Percentiles rank a stretch among this genome's conserved stretches.
phyloP scores from a whole-genome alignment of 1,284 basidiomycete species.

The Leucoagaricus sp. region DNA sequence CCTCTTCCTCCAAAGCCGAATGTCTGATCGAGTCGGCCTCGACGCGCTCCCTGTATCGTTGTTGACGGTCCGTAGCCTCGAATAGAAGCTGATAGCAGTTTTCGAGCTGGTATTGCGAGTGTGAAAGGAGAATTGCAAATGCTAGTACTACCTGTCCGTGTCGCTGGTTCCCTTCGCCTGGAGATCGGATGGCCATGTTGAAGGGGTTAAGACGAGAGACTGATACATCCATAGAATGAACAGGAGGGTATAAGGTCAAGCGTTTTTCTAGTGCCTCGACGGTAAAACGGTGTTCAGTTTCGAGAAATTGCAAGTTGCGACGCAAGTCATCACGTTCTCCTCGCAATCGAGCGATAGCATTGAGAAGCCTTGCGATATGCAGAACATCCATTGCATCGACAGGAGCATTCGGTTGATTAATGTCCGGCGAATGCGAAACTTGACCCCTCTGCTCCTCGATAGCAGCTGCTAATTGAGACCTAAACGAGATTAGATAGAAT shows the following conservation, averaged over 20 bases:
- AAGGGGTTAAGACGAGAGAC: too few relatives aligned
- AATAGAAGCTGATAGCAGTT: conserved; percentile 5
- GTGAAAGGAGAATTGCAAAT: conserved; percentile 8
- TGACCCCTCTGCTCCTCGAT: too few relatives aligned
- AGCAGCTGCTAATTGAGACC: neutral
- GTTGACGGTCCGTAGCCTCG: neutral
- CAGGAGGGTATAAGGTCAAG: conserved; percentile 26
- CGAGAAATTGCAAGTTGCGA: conserved; percentile 67
- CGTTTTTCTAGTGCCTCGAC: conserved; percentile 60
- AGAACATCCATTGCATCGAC: conserved; percentile 35
- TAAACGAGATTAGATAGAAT: neutral
- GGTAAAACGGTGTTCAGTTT: conserved; percentile 70
- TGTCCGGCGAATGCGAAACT: neutral
- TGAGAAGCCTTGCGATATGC: conserved; percentile 57
- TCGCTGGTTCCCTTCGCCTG: too few relatives aligned
- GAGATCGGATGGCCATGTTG: too few relatives aligned
- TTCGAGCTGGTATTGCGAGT: conserved; percentile 3
- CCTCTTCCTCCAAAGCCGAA: conserved; percentile 5
- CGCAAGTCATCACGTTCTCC: conserved; percentile 69
- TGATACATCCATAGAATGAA: too few relatives aligned
- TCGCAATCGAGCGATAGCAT: conserved; percentile 66
- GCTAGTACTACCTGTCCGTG: conserved; percentile 24
- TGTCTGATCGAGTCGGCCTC: neutral
- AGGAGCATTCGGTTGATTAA: neutral
- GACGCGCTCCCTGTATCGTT: neutral